Evolutionary conservation across 1,284 basidiomycete species (phyloP).

Genomic region (Rhizoctonia solani): DNA sequence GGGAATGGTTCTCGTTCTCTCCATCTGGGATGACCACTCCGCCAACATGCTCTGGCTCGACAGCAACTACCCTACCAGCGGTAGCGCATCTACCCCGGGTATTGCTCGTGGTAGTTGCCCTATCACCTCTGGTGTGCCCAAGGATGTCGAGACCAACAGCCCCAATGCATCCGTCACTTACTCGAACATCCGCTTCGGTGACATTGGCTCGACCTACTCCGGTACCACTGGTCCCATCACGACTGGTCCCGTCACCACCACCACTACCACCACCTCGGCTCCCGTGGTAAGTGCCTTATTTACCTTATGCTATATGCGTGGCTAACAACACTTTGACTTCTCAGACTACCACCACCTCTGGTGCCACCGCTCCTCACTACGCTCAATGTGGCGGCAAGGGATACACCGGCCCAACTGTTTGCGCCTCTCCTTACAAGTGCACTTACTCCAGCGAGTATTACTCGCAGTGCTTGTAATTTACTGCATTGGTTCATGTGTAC

Average conservation of each 20-base stretch:
- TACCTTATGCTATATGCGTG: background rate
- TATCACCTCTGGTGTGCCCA: conserved; percentile 35
- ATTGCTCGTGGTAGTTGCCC: conserved; percentile 35
- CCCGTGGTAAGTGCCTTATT: background rate
- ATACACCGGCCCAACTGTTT: conserved; percentile 37
- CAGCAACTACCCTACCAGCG: conserved; percentile 56
- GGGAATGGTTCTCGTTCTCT: conserved; percentile 61
- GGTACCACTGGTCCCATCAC: conserved; percentile 10
- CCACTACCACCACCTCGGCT: conserved; percentile 1
- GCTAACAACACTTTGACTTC: background rate
- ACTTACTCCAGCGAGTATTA: conserved; percentile 30
- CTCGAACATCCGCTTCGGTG: conserved; percentile 38
- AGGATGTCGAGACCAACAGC: conserved; percentile 39
- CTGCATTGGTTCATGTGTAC: background rate
- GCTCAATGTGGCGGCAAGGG: conserved; percentile 33
- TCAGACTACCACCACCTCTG: background rate
- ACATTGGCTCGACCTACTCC: conserved; percentile 38
- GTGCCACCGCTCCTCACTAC: conserved; percentile 8
- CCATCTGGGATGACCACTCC: conserved; percentile 62
- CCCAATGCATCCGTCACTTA: conserved; percentile 45
- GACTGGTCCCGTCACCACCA: background rate
- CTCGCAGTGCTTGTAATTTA: conserved; percentile 37
- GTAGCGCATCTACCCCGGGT: conserved; percentile 33
- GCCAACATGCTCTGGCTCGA: conserved; percentile 65
- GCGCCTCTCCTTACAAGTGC: conserved; percentile 34